phyloP scores from a whole-genome alignment of 2,329 filamentous ascomycete genomes.

The Lasiodiplodia citricola region DNA sequence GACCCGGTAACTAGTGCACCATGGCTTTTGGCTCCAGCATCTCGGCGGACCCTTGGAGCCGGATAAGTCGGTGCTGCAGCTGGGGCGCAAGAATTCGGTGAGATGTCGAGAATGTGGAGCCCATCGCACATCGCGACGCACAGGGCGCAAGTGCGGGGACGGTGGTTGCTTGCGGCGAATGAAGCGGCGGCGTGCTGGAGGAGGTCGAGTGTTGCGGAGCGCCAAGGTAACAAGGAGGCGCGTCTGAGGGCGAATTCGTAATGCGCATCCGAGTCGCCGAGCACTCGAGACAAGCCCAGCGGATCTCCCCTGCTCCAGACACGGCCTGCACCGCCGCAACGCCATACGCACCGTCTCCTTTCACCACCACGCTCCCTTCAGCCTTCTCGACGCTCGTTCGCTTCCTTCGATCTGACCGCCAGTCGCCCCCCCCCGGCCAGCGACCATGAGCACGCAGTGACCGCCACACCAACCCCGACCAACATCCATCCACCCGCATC shows the following conservation, averaged over 20 bases:
- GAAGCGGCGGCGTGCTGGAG: conserved; percentile 7
- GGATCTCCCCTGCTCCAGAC: conserved; percentile 22
- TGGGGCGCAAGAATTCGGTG: conserved; percentile 1
- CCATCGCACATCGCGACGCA: neutral
- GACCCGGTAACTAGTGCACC: neutral
- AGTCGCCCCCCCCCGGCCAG: conserved; percentile 5
- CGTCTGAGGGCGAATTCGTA: conserved; percentile 23
- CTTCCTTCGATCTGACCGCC: neutral
- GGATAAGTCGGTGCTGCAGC: neutral
- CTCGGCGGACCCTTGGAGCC: neutral
- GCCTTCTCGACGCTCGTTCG: conserved; percentile 10
- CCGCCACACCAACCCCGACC: neutral
- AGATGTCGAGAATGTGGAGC: conserved; percentile 5
- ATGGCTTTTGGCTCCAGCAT: neutral
- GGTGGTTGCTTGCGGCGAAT: neutral
- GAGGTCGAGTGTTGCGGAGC: neutral
- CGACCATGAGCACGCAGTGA: conserved; percentile 26
- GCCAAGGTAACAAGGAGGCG: conserved; percentile 22
- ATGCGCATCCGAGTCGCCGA: conserved; percentile 22
- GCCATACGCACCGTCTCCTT: conserved; percentile 18
- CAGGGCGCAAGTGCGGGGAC: neutral
- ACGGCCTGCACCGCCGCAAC: conserved; percentile 21
- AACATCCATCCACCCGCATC: conserved; percentile 5
- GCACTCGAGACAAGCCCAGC: conserved; percentile 16
- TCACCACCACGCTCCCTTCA: conserved; percentile 15